Base-by-base conservation (phyloP, 352 stramenopile species). In the Phytophthora sp. region DNA sequence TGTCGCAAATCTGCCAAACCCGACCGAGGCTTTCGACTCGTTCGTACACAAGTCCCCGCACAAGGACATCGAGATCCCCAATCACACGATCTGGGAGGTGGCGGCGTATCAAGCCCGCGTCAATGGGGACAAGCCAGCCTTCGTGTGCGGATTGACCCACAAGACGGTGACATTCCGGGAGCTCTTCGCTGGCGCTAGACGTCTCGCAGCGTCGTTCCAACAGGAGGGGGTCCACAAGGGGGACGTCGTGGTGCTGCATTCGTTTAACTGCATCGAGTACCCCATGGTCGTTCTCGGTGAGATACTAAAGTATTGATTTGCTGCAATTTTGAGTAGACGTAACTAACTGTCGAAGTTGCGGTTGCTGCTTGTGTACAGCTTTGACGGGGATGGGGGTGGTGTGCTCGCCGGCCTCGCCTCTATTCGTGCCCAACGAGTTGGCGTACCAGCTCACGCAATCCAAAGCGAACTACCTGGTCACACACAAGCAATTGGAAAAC, bases 211-310 rank as follows among this genome's bases (percentile, higher is more conserved):
- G 2, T 73, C 63, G 4, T 70, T 89, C 8, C 24, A 58, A n/a
- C 69, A 35, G 7, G 63, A 84, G 15, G 80, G 80, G 26, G 51
- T 89, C 15, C 65, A 62, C 7, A 75, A 73, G 41, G 81, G 81
- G 7, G 73, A 85, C 63, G 77, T 84, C 1, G 70, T 88, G n/a
- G 30, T 87, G 38, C 45, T 86, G 29, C 76, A 88, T 52, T 77
- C 74, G 42, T 69, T 81, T 61, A 90, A 90, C 64, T 86, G 75
- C 63, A 70, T 87, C 41, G 79, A 90, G 54, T 90, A 80, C 45
- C 77, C 80, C 7, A 74, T 86, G 53, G 66, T 88, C 15, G 77
- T 84, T 20, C 56, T 84, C 7, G 80, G 80, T 89, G 57, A 49
- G 62, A 29, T 35, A 47, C 41, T 4, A 29, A 39, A 39, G 7